phyloP scores from a whole-genome alignment of 2,329 filamentous ascomycete species.

The Acrocalymma vagum region DNA sequence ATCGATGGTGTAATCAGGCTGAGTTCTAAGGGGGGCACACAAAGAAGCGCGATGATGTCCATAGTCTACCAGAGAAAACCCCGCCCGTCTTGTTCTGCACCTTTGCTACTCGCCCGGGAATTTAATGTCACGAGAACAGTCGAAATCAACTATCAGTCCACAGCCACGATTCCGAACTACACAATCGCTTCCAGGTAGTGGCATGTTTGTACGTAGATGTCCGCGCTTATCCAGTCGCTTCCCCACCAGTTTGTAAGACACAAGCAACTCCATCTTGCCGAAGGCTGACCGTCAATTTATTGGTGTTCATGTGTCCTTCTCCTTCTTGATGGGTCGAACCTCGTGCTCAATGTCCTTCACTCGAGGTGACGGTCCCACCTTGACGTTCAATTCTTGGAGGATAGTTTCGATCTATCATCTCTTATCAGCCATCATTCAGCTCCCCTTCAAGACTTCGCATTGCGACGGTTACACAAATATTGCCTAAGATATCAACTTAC shows the following conservation, averaged over 20 bases:
- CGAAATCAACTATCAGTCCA: too few relatives aligned
- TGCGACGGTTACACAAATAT: neutral
- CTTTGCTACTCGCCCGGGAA: too few relatives aligned
- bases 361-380: slow-evolving; percentile 6
- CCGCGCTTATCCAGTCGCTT: slow-evolving; percentile 11
- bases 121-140: too few relatives aligned
- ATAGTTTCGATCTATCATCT: slow-evolving; percentile 12
- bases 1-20: too few relatives aligned
- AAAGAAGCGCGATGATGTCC: too few relatives aligned
- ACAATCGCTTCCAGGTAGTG: slow-evolving; percentile 21
- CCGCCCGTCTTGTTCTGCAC: too few relatives aligned
- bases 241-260: slow-evolving; percentile 10
- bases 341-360: slow-evolving; percentile 18
- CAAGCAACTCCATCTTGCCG: neutral
- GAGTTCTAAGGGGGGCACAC: too few relatives aligned
- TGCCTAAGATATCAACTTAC: slow-evolving; percentile 23
- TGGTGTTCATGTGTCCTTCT: neutral
- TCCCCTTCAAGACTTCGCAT: too few relatives aligned
- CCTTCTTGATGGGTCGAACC: slow-evolving; percentile 1
- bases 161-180: too few relatives aligned
- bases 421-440: neutral
- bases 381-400: slow-evolving; percentile 8
- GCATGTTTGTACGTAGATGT: slow-evolving; percentile 8
- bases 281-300: neutral
- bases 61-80: too few relatives aligned